Evolutionary conservation across 345 rosid species (phyloP).

Genomic region (Atalantia buxifolia): DNA sequence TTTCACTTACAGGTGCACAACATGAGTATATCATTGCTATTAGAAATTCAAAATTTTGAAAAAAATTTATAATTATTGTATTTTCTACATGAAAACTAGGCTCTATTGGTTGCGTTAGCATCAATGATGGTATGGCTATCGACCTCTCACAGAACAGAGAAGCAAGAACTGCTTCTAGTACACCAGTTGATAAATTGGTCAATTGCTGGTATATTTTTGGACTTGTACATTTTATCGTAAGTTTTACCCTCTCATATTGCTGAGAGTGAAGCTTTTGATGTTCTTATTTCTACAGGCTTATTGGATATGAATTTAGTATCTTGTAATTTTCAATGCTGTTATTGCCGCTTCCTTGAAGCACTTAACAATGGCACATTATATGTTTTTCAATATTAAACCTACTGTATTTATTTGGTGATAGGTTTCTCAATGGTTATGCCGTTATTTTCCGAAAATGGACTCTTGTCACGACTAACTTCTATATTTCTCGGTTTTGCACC

Average conservation of each 20-base stretch:
- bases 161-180: conserved; percentile 66
- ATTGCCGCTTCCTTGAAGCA: background rate
- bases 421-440: conserved; percentile 85
- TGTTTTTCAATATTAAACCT: background rate
- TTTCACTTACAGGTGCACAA: conserved; percentile 65
- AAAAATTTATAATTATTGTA: background rate
- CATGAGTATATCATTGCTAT: conserved; percentile 13
- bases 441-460: conserved; percentile 62
- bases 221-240: background rate
- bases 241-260: background rate
- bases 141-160: conserved; percentile 82
- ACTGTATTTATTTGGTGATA: conserved; percentile 12
- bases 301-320: background rate
- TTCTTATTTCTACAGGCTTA: background rate
- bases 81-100: conserved; percentile 42
- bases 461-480: conserved; percentile 74
- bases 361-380: too few species aligned
- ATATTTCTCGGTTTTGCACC: conserved; percentile 94
- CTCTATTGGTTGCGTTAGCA: conserved; percentile 70
- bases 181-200: conserved; percentile 89
- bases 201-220: conserved; percentile 55
- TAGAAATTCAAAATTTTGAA: background rate
- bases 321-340: background rate
- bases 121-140: conserved; percentile 77
- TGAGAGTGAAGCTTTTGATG: background rate